A percentile compares a stretch with the other conserved stretches of the same genome.
Evolutionary conservation across 1,284 basidiomycete species (phyloP).

Genomic region (Leccinum subrobustum): DNA sequence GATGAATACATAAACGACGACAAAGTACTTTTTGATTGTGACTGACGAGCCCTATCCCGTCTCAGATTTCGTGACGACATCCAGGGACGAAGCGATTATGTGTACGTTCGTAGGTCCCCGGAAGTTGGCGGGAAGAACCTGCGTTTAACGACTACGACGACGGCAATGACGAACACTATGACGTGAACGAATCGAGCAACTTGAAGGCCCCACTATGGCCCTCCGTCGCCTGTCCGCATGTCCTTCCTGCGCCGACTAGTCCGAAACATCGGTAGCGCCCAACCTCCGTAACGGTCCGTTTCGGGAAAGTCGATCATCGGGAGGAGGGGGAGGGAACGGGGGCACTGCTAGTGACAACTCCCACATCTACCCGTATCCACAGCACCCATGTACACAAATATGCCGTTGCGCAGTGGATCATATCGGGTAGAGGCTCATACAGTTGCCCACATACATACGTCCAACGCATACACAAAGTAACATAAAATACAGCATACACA

Average conservation of each 20-base stretch:
- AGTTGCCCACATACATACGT: not conserved
- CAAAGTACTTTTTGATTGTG: not conserved
- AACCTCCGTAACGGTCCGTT: not conserved
- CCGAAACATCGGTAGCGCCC: not conserved
- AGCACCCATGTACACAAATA: not conserved
- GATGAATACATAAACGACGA: not conserved
- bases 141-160: not conserved
- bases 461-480: not conserved
- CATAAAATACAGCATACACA: not conserved
- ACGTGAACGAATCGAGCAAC: not conserved
- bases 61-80: not conserved
- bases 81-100: not conserved
- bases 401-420: not conserved
- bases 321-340: not conserved
- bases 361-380: not conserved
- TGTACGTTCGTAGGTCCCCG: not conserved
- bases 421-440: not conserved
- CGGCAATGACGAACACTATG: not conserved
- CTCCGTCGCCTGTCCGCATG: not conserved
- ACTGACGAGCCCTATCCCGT: not conserved
- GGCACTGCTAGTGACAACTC: not conserved
- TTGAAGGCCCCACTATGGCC: not conserved
- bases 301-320: conserved; percentile 10
- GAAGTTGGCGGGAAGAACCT: not conserved
- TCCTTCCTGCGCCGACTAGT: not conserved